A percentile compares a stretch with the other conserved stretches of the same genome.
Conservation (phyloP, 2,329 filamentous ascomycete species). For the Curvularia verruculosa region DNA sequence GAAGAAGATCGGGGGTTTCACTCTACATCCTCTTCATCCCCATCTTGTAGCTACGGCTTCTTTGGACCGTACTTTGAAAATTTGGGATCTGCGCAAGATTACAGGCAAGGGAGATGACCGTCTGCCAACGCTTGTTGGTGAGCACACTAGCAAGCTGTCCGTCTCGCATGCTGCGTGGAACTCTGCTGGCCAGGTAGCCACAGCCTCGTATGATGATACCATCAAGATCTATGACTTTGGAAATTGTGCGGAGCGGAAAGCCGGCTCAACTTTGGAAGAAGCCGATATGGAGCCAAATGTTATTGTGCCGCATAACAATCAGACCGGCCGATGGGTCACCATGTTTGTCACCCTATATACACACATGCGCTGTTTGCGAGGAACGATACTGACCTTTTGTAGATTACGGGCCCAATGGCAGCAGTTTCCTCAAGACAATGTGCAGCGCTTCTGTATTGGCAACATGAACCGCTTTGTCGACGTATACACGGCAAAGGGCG, state of each 20-base stretch:
- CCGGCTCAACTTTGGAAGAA: slow-evolving; percentile 63
- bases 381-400: background rate
- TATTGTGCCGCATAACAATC: slow-evolving; percentile 85
- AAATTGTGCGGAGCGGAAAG: slow-evolving; percentile 55
- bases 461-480: slow-evolving; percentile 99
- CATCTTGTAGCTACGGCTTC: slow-evolving; percentile 89
- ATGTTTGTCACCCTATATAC: slow-evolving; percentile 57
- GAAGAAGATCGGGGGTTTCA: slow-evolving; percentile 96
- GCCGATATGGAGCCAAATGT: slow-evolving; percentile 71
- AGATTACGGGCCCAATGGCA: slow-evolving; percentile 90
- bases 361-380: slow-evolving; percentile 17
- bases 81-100: slow-evolving; percentile 91
- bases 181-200: slow-evolving; percentile 81
- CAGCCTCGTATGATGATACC: slow-evolving; percentile 92
- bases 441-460: slow-evolving; percentile 88
- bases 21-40: slow-evolving; percentile 76
- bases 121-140: slow-evolving; percentile 73
- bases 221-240: slow-evolving; percentile 88
- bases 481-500: slow-evolving; percentile 79
- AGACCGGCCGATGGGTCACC: slow-evolving; percentile 93
- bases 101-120: slow-evolving; percentile 65
- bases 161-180: slow-evolving; percentile 95
- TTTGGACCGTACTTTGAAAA: slow-evolving; percentile 83
- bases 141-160: slow-evolving; percentile 81
- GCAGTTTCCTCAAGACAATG: slow-evolving; percentile 72